These are phyloP conservation scores for Solanum piurae DNA, from an alignment of 257 asterid species.

Conservation along the genomic window DNA sequence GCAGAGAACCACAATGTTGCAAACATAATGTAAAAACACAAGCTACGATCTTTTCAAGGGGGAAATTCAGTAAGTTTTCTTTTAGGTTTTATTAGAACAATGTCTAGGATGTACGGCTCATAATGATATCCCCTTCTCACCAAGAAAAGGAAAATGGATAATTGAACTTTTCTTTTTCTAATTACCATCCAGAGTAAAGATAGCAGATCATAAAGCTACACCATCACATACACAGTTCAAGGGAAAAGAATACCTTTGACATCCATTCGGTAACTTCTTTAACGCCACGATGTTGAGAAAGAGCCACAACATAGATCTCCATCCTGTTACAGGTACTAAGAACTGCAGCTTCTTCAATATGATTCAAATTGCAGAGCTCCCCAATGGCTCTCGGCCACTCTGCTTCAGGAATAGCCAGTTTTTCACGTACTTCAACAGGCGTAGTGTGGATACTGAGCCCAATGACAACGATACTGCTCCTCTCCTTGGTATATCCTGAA, in stretches of 20 bases:
- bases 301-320: conserved; percentile 92
- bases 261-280: conserved; percentile 98
- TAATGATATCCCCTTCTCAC: background rate
- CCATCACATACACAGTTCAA: background rate
- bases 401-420: conserved; percentile 90
- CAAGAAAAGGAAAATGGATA: background rate
- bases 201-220: background rate
- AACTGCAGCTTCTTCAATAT: conserved; percentile 95
- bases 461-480: conserved; percentile 80
- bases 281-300: conserved; percentile 86
- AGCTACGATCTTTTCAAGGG: background rate
- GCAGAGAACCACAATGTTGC: background rate
- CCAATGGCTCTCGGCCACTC: conserved; percentile 90
- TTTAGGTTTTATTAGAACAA: background rate
- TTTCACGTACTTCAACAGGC: conserved; percentile 90
- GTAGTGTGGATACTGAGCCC: conserved; percentile 83
- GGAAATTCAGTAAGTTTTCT: background rate
- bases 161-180: background rate
- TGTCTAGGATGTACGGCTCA: background rate
- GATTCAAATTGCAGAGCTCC: conserved; percentile 76
- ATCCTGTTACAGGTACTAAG: conserved; percentile 93
- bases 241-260: conserved; percentile 55
- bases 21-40: background rate
- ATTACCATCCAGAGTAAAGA: background rate
- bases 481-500: conserved; percentile 83